Conservation (phyloP, 331 rosid genomes). For the Malus hybrid region DNA sequence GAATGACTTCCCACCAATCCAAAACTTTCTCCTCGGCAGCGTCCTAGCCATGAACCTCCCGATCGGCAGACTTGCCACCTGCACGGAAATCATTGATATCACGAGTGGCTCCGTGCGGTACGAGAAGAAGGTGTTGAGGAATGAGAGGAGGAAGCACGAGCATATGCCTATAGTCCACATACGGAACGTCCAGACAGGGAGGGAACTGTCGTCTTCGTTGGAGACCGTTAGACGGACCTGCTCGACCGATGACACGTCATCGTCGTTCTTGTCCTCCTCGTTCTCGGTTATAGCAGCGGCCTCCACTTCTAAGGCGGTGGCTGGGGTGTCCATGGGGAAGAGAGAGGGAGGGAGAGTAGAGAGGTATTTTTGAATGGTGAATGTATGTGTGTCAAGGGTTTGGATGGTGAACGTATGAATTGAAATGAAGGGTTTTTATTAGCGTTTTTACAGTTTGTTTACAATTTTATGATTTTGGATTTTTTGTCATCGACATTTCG, state of each 20-base stretch:
- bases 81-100: conserved; percentile 29
- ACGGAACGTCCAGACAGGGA: conserved; percentile 37
- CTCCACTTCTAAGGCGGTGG: background rate
- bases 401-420: background rate
- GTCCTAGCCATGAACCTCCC: conserved; percentile 30
- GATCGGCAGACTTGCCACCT: conserved; percentile 30
- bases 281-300: background rate
- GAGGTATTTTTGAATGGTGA: background rate
- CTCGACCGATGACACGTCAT: conserved; percentile 25
- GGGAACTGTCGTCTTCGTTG: conserved; percentile 21
- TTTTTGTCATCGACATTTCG: background rate
- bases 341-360: background rate
- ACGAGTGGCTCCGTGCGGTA: conserved; percentile 34
- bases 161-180: conserved; percentile 31
- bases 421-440: background rate
- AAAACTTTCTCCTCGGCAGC: conserved; percentile 19
- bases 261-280: background rate
- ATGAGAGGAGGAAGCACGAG: conserved; percentile 34
- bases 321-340: background rate
- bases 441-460: background rate
- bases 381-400: background rate
- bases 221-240: conserved; percentile 29
- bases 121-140: conserved; percentile 37
- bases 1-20: conserved; percentile 11
- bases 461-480: background rate